Percentiles rank a stretch among this genome's conserved stretches.
These are phyloP conservation scores for Bacidia rubella DNA, from an alignment of 495 filamentous ascomycete genomes.

Conservation along the genomic window DNA sequence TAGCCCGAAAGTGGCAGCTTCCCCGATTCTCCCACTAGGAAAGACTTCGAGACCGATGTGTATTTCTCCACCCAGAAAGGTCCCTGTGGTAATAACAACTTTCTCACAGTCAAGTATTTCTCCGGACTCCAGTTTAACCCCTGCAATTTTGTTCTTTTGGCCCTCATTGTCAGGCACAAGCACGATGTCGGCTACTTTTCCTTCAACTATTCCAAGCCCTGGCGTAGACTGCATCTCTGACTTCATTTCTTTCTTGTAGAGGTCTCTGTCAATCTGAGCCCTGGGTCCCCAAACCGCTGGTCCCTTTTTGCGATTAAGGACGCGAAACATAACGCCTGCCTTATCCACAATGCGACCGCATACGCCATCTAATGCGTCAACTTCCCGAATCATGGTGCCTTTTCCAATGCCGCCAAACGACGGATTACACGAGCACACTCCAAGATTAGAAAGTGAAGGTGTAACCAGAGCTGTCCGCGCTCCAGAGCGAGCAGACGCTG, in stretches of 20 bases:
- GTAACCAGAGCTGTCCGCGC: slow-evolving; percentile 85
- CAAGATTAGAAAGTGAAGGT: slow-evolving; percentile 72
- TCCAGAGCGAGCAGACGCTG: slow-evolving; percentile 82
- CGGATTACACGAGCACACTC: slow-evolving; percentile 94
- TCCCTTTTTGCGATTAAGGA: slow-evolving; percentile 79
- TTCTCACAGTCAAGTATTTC: slow-evolving; percentile 67
- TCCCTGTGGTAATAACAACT: slow-evolving; percentile 91
- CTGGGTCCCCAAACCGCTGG: slow-evolving; percentile 94
- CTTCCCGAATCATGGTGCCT: slow-evolving; percentile 87
- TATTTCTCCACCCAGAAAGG: slow-evolving; percentile 91
- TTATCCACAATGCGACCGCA: slow-evolving; percentile 85
- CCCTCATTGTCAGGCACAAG: slow-evolving; percentile 34
- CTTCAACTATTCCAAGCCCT: slow-evolving; percentile 66
- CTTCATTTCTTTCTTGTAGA: slow-evolving; percentile 87
- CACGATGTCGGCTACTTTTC: slow-evolving; percentile 86
- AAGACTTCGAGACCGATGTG: slow-evolving; percentile 79
- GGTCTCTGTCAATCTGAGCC: slow-evolving; percentile 84
- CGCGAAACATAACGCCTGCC: slow-evolving; percentile 79
- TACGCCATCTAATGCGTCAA: slow-evolving; percentile 90
- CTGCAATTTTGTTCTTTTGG: slow-evolving; percentile 56
- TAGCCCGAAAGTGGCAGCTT: slow-evolving; percentile 84
- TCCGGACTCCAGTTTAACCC: slow-evolving; percentile 78
- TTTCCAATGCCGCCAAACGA: slow-evolving; percentile 98
- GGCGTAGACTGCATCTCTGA: slow-evolving; percentile 67
- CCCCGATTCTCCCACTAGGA: slow-evolving; percentile 85